Percentiles rank a stretch among this genome's conserved stretches.
These are phyloP conservation scores for Rehmannia glutinosa DNA, from an alignment of 257 asterid species.

Conservation along the genomic window DNA sequence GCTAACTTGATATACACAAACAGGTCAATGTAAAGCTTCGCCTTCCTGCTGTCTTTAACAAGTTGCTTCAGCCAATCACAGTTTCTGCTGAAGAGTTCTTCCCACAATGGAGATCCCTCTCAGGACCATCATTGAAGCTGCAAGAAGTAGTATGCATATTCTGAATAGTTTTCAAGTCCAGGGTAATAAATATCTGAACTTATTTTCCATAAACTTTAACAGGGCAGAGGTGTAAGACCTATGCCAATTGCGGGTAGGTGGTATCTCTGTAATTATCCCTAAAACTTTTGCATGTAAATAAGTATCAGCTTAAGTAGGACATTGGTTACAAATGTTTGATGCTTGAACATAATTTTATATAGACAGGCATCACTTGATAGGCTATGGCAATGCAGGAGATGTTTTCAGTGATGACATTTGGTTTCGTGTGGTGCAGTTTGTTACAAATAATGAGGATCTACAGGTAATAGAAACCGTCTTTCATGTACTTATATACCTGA, in stretches of 20 bases:
- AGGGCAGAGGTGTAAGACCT: slow-evolving; percentile 76
- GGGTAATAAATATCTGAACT: neutral
- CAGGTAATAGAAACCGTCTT: slow-evolving; percentile 72
- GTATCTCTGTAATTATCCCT: neutral
- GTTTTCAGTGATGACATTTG: slow-evolving; percentile 96
- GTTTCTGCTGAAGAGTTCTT: slow-evolving; percentile 73
- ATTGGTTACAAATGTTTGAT: neutral
- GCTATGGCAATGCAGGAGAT: slow-evolving; percentile 52
- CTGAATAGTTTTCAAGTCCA: neutral
- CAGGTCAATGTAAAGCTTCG: slow-evolving; percentile 77
- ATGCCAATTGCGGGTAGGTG: slow-evolving; percentile 45
- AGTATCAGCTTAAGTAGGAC: neutral
- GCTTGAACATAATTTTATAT: neutral
- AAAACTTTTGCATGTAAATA: neutral
- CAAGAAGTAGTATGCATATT: slow-evolving; percentile 71
- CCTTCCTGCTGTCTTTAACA: no score
- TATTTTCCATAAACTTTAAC: slow-evolving; percentile 22
- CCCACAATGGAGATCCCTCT: slow-evolving; percentile 80
- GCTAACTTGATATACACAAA: slow-evolving; percentile 5
- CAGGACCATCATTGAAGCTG: slow-evolving; percentile 78
- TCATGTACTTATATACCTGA: no score
- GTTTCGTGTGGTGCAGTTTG: slow-evolving; percentile 98
- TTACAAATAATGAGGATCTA: slow-evolving; percentile 88
- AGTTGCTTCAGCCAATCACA: slow-evolving; percentile 58
- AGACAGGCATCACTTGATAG: neutral